Evolutionary conservation across 2,329 filamentous ascomycete genomes (phyloP).

Genomic region (Trichoderma simmonsii): DNA sequence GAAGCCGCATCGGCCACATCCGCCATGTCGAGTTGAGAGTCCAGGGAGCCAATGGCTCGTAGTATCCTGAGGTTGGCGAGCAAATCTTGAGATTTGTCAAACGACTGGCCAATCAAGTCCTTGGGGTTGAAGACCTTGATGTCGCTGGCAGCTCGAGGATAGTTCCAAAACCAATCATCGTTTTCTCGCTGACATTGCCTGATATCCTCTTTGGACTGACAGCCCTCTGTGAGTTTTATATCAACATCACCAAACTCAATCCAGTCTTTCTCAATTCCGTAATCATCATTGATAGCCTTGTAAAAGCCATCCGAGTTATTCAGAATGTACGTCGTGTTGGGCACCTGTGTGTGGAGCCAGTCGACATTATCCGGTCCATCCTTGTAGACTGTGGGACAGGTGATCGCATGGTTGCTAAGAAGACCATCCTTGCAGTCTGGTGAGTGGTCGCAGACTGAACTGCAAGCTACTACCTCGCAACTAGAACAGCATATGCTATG

Average conservation of each 20-base stretch:
- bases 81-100: slow-evolving; percentile 15
- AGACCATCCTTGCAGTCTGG: slow-evolving; percentile 7
- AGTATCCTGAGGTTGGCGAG: slow-evolving; percentile 9
- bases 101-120: slow-evolving; percentile 23
- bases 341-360: background rate
- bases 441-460: slow-evolving; percentile 8
- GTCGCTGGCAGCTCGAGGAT: slow-evolving; percentile 17
- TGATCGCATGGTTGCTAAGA: background rate
- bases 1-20: slow-evolving; percentile 19
- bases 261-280: slow-evolving; percentile 20
- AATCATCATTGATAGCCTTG: slow-evolving; percentile 21
- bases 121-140: slow-evolving; percentile 25
- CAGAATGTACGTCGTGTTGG: slow-evolving; percentile 21
- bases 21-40: background rate
- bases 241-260: slow-evolving; percentile 19
- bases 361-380: background rate
- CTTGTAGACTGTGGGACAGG: slow-evolving; percentile 20
- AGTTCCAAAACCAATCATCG: slow-evolving; percentile 20
- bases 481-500: slow-evolving; percentile 11
- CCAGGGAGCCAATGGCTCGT: background rate
- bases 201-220: slow-evolving; percentile 18
- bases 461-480: slow-evolving; percentile 10
- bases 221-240: slow-evolving; percentile 16
- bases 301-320: slow-evolving; percentile 23
- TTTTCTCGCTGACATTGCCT: slow-evolving; percentile 12